Percentiles rank a stretch among this genome's conserved stretches.
These are phyloP conservation scores for Herpetomonas tarakana DNA, from an alignment of 208 protist species.

Conservation along the genomic window DNA sequence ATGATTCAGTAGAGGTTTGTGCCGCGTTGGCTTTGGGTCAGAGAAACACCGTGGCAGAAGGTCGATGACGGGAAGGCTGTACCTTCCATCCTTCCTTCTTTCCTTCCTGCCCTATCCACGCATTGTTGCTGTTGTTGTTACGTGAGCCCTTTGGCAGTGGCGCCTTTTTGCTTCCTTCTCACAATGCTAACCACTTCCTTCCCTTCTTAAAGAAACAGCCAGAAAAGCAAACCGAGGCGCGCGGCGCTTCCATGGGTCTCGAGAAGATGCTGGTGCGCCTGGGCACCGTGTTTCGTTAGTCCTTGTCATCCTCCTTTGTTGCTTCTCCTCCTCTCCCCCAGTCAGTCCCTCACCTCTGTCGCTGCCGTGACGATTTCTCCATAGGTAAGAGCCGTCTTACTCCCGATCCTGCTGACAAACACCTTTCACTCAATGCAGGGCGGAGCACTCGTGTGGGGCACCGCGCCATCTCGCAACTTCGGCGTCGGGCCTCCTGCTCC, in stretches of 20 bases:
- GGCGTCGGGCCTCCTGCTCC: neutral
- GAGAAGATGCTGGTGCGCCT: too few relatives aligned
- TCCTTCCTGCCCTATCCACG: too few relatives aligned
- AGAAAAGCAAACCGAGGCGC: too few relatives aligned
- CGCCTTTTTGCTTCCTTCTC: too few relatives aligned
- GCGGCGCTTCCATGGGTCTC: too few relatives aligned
- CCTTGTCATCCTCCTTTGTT: too few relatives aligned
- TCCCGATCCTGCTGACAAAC: neutral
- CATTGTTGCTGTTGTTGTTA: too few relatives aligned
- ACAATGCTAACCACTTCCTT: too few relatives aligned
- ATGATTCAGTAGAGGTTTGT: conserved; percentile 11
- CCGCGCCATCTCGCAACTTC: neutral
- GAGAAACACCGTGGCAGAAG: conserved; percentile 7
- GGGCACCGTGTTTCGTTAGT: too few relatives aligned
- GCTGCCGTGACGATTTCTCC: conserved; percentile 20
- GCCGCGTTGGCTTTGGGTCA: too few relatives aligned
- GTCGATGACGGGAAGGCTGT: neutral
- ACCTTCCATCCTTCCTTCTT: neutral
- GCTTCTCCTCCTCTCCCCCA: neutral
- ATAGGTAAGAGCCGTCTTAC: conserved; percentile 32
- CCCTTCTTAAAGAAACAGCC: too few relatives aligned
- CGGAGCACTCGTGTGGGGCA: neutral
- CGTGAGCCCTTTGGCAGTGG: too few relatives aligned
- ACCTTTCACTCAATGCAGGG: neutral
- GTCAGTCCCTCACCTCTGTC: neutral